A percentile compares a stretch with the other conserved stretches of the same genome.
phyloP scores from a whole-genome alignment of 805 yeast species.

The Candida odintsovae region DNA sequence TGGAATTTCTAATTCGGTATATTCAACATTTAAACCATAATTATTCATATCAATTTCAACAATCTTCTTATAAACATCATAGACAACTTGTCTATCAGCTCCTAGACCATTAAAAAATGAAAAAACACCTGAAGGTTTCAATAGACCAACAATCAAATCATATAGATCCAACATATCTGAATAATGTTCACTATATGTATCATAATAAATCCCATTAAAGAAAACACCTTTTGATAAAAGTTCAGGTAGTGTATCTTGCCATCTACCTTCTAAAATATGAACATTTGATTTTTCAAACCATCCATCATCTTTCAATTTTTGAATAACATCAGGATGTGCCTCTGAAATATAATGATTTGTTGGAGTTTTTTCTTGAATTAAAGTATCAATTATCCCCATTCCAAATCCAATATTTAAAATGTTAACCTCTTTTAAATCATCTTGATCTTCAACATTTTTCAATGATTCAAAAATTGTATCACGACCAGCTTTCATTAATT shows the following conservation, averaged over 20 bases:
- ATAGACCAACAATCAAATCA: conserved; percentile 73
- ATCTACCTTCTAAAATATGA: conserved; percentile 75
- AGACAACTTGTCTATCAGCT: conserved; percentile 67
- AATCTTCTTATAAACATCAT: conserved; percentile 79
- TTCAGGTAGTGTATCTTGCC: conserved; percentile 79
- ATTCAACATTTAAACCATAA: conserved; percentile 70
- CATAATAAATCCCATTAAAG: conserved; percentile 90
- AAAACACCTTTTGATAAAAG: conserved; percentile 61
- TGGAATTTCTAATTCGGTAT: conserved; percentile 44
- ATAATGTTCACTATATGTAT: conserved; percentile 90
- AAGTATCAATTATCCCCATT: conserved; percentile 89
- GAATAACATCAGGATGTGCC: conserved; percentile 89
- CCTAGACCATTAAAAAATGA: conserved; percentile 92
- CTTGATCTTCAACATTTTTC: conserved; percentile 21
- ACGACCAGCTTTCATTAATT: conserved; percentile 77
- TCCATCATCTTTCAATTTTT: conserved; percentile 63
- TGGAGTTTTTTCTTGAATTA: conserved; percentile 56
- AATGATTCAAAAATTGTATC: conserved; percentile 55
- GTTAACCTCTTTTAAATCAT: conserved; percentile 35
- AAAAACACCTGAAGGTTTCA: conserved; percentile 77
- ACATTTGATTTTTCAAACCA: conserved; percentile 78
- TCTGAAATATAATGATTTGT: conserved; percentile 82
- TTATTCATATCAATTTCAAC: conserved; percentile 75
- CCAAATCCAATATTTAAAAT: conserved; percentile 91
- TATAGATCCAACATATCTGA: conserved; percentile 81